Conservation (phyloP, 2,329 filamentous ascomycete species). For the Dothistroma septosporum region DNA sequence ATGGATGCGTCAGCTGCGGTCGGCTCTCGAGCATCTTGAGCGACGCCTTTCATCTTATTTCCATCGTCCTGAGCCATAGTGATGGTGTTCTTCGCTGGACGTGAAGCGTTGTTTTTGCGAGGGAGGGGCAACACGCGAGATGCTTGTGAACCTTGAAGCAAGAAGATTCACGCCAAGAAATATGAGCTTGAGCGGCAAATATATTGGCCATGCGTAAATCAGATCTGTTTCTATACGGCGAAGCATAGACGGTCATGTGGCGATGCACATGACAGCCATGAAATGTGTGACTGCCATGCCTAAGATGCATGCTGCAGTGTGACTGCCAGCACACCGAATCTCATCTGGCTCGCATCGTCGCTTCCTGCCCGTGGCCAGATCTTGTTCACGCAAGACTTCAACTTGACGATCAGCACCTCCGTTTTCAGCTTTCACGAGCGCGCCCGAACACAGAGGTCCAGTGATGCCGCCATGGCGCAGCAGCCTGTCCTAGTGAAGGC, state of each 20-base stretch:
- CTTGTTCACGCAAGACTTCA: background rate
- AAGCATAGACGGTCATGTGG: background rate
- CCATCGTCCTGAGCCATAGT: conserved; percentile 24
- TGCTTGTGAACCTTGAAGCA: background rate
- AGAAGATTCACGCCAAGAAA: background rate
- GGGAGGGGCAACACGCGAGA: background rate
- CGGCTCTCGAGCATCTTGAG: conserved; percentile 7
- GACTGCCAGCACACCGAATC: background rate
- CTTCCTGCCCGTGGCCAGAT: background rate
- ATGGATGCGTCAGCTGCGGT: background rate
- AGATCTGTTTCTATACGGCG: background rate
- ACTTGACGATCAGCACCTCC: background rate
- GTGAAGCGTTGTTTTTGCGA: background rate
- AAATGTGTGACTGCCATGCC: background rate
- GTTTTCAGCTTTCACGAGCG: background rate
- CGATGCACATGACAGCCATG: background rate
- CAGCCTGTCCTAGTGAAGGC: conserved; percentile 40
- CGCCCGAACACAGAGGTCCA: background rate
- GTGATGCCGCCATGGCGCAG: conserved; percentile 34
- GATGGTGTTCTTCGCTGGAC: background rate
- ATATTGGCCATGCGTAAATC: background rate
- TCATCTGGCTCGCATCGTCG: background rate
- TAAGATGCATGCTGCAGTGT: conserved; percentile 1
- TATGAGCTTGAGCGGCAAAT: background rate
- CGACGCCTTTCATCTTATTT: conserved; percentile 24